Evolutionary conservation across 2,329 filamentous ascomycete genomes (phyloP), one percentile per base, ranked within the genome.

Genomic region (Fusarium sp.): DNA sequence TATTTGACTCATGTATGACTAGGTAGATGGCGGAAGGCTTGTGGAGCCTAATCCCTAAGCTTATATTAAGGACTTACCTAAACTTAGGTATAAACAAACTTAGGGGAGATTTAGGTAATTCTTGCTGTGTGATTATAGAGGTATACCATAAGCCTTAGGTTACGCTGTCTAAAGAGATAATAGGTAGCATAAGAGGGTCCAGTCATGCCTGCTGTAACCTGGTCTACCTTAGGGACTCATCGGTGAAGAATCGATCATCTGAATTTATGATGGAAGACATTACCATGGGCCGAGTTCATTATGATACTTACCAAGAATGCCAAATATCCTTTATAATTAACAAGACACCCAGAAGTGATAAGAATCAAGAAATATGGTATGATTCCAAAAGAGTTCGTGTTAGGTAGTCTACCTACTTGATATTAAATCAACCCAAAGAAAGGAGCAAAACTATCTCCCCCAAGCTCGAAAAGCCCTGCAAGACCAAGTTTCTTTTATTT

Each of bases 401-500:
- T 39, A 16, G 38, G 18, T 61, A 39, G n/a, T 62, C 28, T 44
- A 16, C 16, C 33, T 54, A 44, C 31, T 41, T 21, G 39, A 59
- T 31, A 24, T 20, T 42, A 16, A 12, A 61, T 16, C 38, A 26
- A 37, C 42, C 46, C 56, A 62, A 52, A 54, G 33, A 38, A 60
- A 60, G 23, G n/a, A 46, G 39, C 56, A 62, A 61, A 44, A 46
- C 37, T 35, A n/a, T n/a, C n/a, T n/a, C n/a, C 12, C 21, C 35
- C 24, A 41, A 37, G 33, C 37, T 46, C 29, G 23, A 49, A 41
- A 59, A 60, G 28, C 26, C 46, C 35, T 38, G 21, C 29, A 26
- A 52, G 46, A 41, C 63, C 41, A 68, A 62, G 50, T 57, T 37
- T 44, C 37, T 21, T 61, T 52, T 58, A 21, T 42, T 42, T 46